A percentile compares a stretch with the other conserved stretches of the same genome.
phyloP scores from a whole-genome alignment of 441 rosid species.

The Biscutella laevigata region DNA sequence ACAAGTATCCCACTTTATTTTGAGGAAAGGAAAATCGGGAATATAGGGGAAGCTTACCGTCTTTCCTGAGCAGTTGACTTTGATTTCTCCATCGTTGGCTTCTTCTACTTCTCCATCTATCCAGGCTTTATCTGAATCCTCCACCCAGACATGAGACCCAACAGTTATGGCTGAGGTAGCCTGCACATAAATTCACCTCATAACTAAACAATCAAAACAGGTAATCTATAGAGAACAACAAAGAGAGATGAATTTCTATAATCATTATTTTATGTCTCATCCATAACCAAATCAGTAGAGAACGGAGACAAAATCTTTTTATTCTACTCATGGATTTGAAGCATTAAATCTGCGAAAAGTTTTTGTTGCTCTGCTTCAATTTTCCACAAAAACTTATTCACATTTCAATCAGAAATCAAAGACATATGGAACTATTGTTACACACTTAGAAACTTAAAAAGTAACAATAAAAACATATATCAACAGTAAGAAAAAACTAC shows the following conservation, averaged over 20 bases:
- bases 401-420: not conserved
- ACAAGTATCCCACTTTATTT: not conserved
- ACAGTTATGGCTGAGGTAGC: slow-evolving; percentile 45
- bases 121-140: slow-evolving; percentile 82
- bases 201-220: not conserved
- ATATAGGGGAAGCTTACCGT: slow-evolving; percentile 33
- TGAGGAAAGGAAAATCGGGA: not conserved
- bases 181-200: slow-evolving; percentile 30
- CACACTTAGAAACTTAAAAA: not conserved
- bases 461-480: not conserved
- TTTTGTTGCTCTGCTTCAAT: not conserved
- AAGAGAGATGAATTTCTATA: not conserved
- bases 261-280: not conserved
- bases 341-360: not conserved
- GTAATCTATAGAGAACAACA: not conserved
- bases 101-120: slow-evolving; percentile 76
- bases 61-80: slow-evolving; percentile 52
- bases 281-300: not conserved
- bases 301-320: too few relatives aligned
- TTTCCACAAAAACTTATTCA: not conserved
- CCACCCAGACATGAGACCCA: slow-evolving; percentile 82
- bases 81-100: slow-evolving; percentile 47
- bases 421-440: not conserved
- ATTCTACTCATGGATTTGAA: too few relatives aligned
- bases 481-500: not conserved